These are phyloP conservation scores for Phytophthora colocasiae DNA, from an alignment of 352 stramenopile species.

Conservation along the genomic window DNA sequence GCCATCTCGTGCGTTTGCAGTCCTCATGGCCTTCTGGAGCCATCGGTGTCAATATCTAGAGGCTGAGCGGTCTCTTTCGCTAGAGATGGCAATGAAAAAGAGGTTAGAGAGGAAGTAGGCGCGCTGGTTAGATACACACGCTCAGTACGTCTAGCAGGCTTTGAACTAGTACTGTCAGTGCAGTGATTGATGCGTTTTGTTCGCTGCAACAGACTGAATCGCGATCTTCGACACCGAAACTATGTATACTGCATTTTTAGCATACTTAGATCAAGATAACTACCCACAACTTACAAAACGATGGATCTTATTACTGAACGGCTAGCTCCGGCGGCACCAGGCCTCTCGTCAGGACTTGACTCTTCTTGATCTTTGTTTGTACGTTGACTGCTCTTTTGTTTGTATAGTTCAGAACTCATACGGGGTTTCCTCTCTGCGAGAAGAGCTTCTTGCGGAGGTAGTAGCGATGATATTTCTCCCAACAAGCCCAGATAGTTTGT, in stretches of 20 bases:
- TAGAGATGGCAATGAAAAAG: no score
- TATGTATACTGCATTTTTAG: background rate
- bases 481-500: slow-evolving; percentile 18
- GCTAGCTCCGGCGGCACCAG: background rate
- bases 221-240: no score
- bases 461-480: slow-evolving; percentile 29
- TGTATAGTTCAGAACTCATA: background rate
- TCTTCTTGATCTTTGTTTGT: background rate
- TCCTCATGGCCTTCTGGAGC: no score
- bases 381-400: background rate
- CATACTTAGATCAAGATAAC: background rate
- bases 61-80: no score
- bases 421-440: slow-evolving; percentile 5
- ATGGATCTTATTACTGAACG: background rate
- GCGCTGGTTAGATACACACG: no score
- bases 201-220: no score
- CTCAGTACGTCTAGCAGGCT: no score
- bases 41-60: no score
- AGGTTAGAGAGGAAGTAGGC: no score
- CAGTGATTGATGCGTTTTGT: no score
- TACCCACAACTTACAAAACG: background rate
- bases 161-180: no score
- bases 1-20: no score
- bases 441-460: slow-evolving; percentile 12
- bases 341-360: background rate